Percentiles rank a stretch among this genome's conserved stretches.
Conservation (phyloP, 441 rosid genomes). For the Corymbia calophylla region DNA sequence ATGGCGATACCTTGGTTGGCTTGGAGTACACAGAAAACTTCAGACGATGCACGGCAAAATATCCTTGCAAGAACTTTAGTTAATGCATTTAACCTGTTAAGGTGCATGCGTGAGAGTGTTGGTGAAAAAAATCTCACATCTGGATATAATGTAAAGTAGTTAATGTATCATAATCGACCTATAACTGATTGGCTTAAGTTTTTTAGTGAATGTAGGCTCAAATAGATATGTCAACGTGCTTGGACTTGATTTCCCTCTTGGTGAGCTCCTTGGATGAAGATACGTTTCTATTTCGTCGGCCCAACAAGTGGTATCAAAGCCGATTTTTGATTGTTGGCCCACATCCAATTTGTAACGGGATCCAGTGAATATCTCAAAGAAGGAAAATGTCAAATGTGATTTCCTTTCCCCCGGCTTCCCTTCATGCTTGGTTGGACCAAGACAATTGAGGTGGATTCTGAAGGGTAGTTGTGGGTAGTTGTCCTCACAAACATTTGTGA, state of each 20-base stretch:
- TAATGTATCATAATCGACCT: rapidly evolving
- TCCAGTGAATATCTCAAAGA: not conserved
- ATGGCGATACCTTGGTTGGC: not conserved
- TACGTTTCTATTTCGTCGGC: not conserved
- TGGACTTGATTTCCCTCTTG: not conserved
- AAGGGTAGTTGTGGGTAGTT: not conserved
- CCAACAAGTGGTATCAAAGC: not conserved
- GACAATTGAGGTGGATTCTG: not conserved
- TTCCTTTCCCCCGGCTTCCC: not conserved
- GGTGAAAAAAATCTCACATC: not conserved
- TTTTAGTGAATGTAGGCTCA: not conserved
- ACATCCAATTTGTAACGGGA: not conserved
- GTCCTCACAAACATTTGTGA: not conserved
- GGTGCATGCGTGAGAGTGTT: not conserved
- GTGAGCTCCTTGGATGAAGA: not conserved
- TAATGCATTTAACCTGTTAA: not conserved
- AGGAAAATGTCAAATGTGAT: not conserved
- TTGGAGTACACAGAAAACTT: not conserved
- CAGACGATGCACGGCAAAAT: not conserved
- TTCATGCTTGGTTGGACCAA: not conserved
- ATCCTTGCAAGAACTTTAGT: not conserved
- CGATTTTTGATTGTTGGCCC: not conserved
- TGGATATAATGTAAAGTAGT: not conserved
- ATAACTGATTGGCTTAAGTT: not conserved
- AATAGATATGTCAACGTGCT: not conserved